Base-by-base conservation (phyloP, 768 basidiomycete species). In the Tylopilus subfusipes region DNA sequence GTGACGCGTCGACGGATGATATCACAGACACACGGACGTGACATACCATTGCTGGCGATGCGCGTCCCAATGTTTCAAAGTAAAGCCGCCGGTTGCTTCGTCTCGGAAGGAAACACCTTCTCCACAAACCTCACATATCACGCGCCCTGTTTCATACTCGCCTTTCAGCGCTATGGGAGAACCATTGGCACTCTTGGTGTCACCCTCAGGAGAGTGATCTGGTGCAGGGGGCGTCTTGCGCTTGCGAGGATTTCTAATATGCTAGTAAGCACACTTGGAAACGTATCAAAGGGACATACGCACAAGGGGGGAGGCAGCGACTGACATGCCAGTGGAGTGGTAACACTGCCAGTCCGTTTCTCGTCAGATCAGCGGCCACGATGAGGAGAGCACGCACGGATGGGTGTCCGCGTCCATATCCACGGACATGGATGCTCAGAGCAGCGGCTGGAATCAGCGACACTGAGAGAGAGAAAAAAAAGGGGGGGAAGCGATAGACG, bases 61-160 rank as follows among this genome's bases (percentile, higher is more conserved):
- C 14, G 82, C 78, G 31, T 83, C 82, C 88, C 88, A 89, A 42
- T 83, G 82, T 61, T 81, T 79, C 38, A 83, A 69, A 34, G 86
- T 86, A 66, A 89, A 88, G 3, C 73, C 80, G 2, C 82, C 82
- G 30, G 82, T 77, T 13, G 70, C 67, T 30, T 84, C 83, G 67
- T 89, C 86, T 22, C 86, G 76, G 68, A 88, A 85, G 5, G 85
- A 81, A 49, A 90, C 80, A 13, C 76, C 73, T 22, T 76, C 73
- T 11, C 81, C 79, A 62, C 88, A 90, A 9, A 75, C 72, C 56
- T 84, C 82, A 69, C 88, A 90, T 45, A 78, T 77, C 54, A 90
- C 81, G 47, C 77, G 79, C 19, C 86, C 86, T 0, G 79, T 74
- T 62, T 81, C 80, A 73, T 87, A 88, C 66, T 89, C 87, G 67